phyloP scores from a whole-genome alignment of 1,139 yeast species.

The Sugiyamaella japonica region DNA sequence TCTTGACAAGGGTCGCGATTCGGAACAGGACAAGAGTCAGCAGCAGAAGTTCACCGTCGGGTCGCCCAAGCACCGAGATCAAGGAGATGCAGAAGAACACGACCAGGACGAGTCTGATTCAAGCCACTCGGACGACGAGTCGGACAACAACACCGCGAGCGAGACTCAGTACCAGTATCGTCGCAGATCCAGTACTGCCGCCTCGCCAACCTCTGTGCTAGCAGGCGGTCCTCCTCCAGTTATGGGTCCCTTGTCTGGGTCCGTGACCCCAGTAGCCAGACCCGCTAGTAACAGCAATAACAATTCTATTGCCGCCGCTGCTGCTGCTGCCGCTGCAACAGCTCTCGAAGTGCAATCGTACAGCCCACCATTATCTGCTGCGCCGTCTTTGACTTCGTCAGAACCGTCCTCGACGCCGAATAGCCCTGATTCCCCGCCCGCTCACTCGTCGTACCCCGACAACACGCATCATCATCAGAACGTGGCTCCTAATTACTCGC shows the following conservation, averaged over 20 bases:
- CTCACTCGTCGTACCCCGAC: constrained; percentile 2
- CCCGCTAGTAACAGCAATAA: constrained; percentile 14
- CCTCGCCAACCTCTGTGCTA: constrained; percentile 8
- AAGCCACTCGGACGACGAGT: background rate
- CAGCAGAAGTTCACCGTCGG: constrained; percentile 8
- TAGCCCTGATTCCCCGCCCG: constrained; percentile 21
- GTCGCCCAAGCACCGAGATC: background rate
- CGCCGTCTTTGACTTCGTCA: constrained; percentile 21
- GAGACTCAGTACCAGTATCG: background rate
- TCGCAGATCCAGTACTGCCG: background rate
- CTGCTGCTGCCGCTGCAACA: constrained; percentile 24
- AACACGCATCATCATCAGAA: background rate
- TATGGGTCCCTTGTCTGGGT: constrained; percentile 12
- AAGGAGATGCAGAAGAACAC: too few relatives aligned
- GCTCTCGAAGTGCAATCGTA: constrained; percentile 25
- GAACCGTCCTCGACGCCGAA: constrained; percentile 20
- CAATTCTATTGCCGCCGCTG: constrained; percentile 19
- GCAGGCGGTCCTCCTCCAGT: constrained; percentile 5
- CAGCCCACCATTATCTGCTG: constrained; percentile 24
- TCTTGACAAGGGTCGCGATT: too few relatives aligned
- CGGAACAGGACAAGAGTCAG: background rate
- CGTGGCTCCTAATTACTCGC: background rate
- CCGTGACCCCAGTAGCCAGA: constrained; percentile 10
- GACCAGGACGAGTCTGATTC: too few relatives aligned
- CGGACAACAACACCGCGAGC: too few relatives aligned